Base-by-base conservation (phyloP, 2,329 filamentous ascomycete genomes). In the Paecilomyces formosus region DNA sequence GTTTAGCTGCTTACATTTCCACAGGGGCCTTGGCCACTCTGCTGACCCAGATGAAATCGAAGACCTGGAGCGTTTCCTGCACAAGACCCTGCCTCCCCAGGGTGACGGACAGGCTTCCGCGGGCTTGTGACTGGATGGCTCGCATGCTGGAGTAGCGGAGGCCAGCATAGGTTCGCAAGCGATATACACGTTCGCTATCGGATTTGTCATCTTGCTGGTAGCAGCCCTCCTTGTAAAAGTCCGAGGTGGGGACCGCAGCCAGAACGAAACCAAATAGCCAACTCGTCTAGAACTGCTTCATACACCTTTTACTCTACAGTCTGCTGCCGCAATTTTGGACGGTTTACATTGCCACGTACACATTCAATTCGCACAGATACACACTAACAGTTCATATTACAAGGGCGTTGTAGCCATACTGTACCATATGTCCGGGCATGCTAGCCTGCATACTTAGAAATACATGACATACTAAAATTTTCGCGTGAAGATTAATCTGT, bases 41-140 rank as follows among this genome's bases (percentile, higher is more conserved):
- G 91, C 91, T 1, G 87, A 86, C 65, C 80, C 85, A 4, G 79
- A 88, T 62, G 93, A 97, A 77, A 85, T 97, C 57, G 84, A 94
- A 62, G 89, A 96, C 65, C 79, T 97, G 18, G 90, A 94, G 75
- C 73, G 74, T 50, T 88, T 84, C 69, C 74, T 88, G 55, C 76
- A 78, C 54, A 75, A 79, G 64, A 70, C 77, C 21, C 75, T 87
- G 55, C 81, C 83, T 3, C 66, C 78, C 2, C 68, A 81, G 52
- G 77, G 74, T 8, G 77, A 68, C 12, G 63, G 65, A 28, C 51
- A 63, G 50, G 55, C 59, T 24, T 35, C 66, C 18, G 66, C 71
- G 18, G 71, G 70, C 4, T 66, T 74, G 66, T 75, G 72, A 75
- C 68, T 74, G 60, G 63, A 63, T 60, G 58, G 57, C 49, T n/a